phyloP scores from a whole-genome alignment of 2,329 filamentous ascomycete species.

The Fusarium torreyae region DNA sequence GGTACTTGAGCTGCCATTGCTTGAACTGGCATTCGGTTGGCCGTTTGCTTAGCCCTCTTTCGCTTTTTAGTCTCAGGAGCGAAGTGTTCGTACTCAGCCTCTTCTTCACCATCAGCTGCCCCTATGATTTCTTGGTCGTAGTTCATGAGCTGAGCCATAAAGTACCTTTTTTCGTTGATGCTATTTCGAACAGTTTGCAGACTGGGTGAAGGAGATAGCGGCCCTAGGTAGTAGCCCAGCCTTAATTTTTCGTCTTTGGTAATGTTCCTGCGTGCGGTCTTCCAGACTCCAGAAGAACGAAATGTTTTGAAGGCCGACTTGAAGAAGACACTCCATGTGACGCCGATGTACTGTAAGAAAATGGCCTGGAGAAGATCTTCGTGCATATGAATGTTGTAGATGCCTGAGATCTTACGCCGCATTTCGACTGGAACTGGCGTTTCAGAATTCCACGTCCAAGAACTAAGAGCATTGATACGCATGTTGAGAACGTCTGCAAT shows the following conservation, averaged over 20 bases:
- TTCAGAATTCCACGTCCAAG: slow-evolving; percentile 63
- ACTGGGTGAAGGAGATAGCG: slow-evolving; percentile 11
- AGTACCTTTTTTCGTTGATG: slow-evolving; percentile 59
- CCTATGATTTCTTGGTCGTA: slow-evolving; percentile 45
- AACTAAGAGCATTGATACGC: slow-evolving; percentile 60
- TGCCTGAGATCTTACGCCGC: slow-evolving; percentile 64
- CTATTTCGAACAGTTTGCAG: slow-evolving; percentile 52
- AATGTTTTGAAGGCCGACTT: slow-evolving; percentile 55
- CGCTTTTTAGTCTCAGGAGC: slow-evolving; percentile 12
- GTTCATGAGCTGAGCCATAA: slow-evolving; percentile 61
- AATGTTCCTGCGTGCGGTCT: slow-evolving; percentile 49
- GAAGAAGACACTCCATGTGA: slow-evolving; percentile 63
- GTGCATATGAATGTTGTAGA: slow-evolving; percentile 67
- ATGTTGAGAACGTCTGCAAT: slow-evolving; percentile 69
- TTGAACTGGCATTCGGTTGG: background rate
- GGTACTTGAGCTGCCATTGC: slow-evolving; percentile 4
- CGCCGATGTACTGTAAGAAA: slow-evolving; percentile 66
- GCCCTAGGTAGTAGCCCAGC: slow-evolving; percentile 58
- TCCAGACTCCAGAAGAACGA: slow-evolving; percentile 57
- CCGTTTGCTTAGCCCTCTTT: background rate
- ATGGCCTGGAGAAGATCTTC: slow-evolving; percentile 67
- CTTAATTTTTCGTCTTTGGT: slow-evolving; percentile 50
- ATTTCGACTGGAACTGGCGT: slow-evolving; percentile 59
- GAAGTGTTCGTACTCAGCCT: slow-evolving; percentile 53
- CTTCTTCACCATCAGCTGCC: slow-evolving; percentile 56